Percentiles rank a stretch among this genome's conserved stretches.
Evolutionary conservation across 2,329 filamentous ascomycete genomes (phyloP).

Genomic region (Ilyonectria mors-panacis): DNA sequence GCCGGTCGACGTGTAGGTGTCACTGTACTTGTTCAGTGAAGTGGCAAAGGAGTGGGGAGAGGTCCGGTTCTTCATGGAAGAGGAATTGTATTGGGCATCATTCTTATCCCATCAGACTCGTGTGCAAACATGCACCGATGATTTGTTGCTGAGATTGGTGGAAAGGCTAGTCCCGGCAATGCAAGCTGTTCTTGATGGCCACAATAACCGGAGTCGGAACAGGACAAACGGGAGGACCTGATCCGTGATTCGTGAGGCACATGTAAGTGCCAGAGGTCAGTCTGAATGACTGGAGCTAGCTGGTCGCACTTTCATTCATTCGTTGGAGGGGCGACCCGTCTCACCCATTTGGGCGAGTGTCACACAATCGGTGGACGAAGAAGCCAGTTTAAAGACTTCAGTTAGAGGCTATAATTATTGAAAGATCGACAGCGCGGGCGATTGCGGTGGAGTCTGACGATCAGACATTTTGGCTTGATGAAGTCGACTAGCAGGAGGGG

Average conservation of each 20-base stretch:
- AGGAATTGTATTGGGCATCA: not conserved
- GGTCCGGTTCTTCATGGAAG: not conserved
- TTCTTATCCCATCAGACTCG: not conserved
- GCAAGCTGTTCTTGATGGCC: not conserved
- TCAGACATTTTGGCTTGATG: conserved; percentile 10
- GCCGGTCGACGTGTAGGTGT: not conserved
- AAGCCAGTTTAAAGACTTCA: not conserved
- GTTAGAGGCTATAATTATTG: not conserved
- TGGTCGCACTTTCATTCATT: not conserved
- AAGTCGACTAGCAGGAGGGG: not conserved
- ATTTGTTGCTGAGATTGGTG: not conserved
- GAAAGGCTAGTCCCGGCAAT: not conserved
- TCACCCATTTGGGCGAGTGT: not conserved
- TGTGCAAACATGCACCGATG: not conserved
- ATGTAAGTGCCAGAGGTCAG: not conserved
- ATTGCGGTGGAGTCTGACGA: conserved; percentile 2
- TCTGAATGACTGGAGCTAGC: not conserved
- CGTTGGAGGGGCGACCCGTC: not conserved
- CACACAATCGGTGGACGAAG: not conserved
- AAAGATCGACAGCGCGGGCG: conserved; percentile 13
- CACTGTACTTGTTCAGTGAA: not conserved
- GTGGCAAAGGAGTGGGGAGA: not conserved
- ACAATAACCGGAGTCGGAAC: not conserved
- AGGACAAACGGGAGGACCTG: not conserved
- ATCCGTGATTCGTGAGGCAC: not conserved